phyloP scores from a whole-genome alignment of 2,329 filamentous ascomycete genomes.

The Daldinia sp. region DNA sequence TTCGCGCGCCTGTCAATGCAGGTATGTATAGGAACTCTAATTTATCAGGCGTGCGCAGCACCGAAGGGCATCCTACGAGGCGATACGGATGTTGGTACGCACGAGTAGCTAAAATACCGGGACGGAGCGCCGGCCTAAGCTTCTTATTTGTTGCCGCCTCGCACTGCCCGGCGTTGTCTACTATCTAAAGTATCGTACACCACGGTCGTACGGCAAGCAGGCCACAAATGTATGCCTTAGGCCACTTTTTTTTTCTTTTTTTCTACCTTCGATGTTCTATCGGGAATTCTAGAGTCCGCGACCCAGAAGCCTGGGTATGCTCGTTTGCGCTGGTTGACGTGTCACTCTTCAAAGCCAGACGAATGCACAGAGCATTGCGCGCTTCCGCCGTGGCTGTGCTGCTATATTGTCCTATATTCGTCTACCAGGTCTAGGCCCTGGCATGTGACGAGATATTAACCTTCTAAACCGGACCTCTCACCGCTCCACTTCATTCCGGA shows the following conservation, averaged over 20 bases:
- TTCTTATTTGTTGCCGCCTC: slow-evolving; percentile 22
- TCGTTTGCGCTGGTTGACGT: slow-evolving; percentile 45
- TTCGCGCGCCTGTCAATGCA: slow-evolving; percentile 24
- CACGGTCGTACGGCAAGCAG: slow-evolving; percentile 25
- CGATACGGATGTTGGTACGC: slow-evolving; percentile 24
- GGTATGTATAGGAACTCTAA: slow-evolving; percentile 8
- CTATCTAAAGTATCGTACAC: slow-evolving; percentile 24
- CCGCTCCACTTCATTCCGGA: slow-evolving; percentile 45
- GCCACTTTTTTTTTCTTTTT: slow-evolving; percentile 12
- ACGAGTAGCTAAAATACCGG: slow-evolving; percentile 28
- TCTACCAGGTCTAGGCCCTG: slow-evolving; percentile 27
- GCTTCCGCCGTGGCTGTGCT: slow-evolving; percentile 36
- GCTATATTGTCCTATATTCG: slow-evolving; percentile 21
- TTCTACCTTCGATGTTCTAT: slow-evolving; percentile 18
- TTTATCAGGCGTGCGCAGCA: slow-evolving; percentile 20
- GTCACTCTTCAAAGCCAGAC: slow-evolving; percentile 38
- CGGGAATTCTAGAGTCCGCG: slow-evolving; percentile 32
- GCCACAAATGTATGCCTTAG: slow-evolving; percentile 20
- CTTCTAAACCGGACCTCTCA: slow-evolving; percentile 13
- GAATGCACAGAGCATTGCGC: slow-evolving; percentile 28
- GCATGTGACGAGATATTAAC: slow-evolving; percentile 32
- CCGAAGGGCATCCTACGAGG: slow-evolving; percentile 23
- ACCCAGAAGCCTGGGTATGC: slow-evolving; percentile 42
- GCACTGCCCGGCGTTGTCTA: slow-evolving; percentile 28
- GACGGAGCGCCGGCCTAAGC: slow-evolving; percentile 5